Base-by-base conservation (phyloP, 2,329 filamentous ascomycete genomes). In the Diplocarpon rosae region DNA sequence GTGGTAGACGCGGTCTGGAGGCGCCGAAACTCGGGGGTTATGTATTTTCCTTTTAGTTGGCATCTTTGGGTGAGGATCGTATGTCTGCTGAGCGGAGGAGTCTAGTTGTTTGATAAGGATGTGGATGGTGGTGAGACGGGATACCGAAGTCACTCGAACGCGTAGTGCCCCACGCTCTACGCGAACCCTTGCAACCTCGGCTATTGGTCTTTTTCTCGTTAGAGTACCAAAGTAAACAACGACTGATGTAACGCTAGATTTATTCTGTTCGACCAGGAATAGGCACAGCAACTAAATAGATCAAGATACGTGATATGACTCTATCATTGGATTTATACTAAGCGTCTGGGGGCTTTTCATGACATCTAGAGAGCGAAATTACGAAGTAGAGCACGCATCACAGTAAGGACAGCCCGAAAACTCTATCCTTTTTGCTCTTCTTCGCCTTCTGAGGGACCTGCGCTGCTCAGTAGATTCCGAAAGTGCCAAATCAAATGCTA, bases 401-500 rank as follows among this genome's bases (percentile, higher is more conserved):
- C 20, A 7, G 4, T 24, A 24, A 24, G 20, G 20, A 24, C 20
- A 24, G 20, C 20, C 20, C 20, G 20, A 24, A 24, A 24, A 10
- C 9, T 14, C 17, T 48, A 66, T 46, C 38, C 35, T 47, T 42
- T 20, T 42, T 39, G 15, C 14, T 36, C 44, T 47, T 38, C 35
- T 42, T 45, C 38, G 40, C 39, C 37, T 57, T 58, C 61, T 68
- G 69, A 3, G 68, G 67, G 41, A 70, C 66, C 9, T 68, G 60
- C 1, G 61, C 64, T 51, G 71, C 58, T 67, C 68, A 76, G 57
- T 77, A 78, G 39, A 77, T 56, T 32, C 66, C 63, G n/a, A 76
- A 60, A 0, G 73, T 73, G 0, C 65, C 70, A 24, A 65, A 60
- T 78, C 78, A 60, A 77, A 75, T 5, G 65, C 59, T 46, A 76